Base-by-base conservation (phyloP, 371 early-diverging fungal genomes). In the Polyrhizophydium stewartii region DNA sequence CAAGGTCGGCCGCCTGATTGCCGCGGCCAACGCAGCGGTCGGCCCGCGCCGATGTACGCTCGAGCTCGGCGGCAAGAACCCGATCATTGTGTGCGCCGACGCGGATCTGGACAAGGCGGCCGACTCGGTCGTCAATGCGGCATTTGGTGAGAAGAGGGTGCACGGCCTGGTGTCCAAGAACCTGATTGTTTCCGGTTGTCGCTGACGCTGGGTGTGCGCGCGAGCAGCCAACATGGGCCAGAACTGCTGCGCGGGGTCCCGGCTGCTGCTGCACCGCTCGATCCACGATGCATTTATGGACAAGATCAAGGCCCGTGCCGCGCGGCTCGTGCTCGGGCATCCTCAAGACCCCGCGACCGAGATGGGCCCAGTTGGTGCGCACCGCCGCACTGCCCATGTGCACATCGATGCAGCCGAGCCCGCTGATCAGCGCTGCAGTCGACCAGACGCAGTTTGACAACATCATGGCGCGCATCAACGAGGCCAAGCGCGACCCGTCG, bases 61-160 rank as follows among this genome's bases (percentile, higher is more conserved):
- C 27, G 96, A 95, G 71, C 85, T 95, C 28, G 96, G 96, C 53
- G 96, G 96, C 56, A 96, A 96, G 78, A 86, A 86, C 28, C 89
- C 94, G 0, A 82, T 87, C 59, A 89, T 94, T 51, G 89, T 95
- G 19, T 89, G 87, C 72, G 86, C 83, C 7, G 93, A 92, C 68
- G 92, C 90, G 3, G 89, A 94, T 65, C 64, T 94, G 40, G 86
- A 87, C 22, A 74, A 78, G 52, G 92, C 92, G 9, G 90, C 91
- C n/a, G 76, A 77, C 52, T 81, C 82, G 62, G 84, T 87, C 17
- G 72, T 80, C 64, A 82, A 77, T 16, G 93, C 88, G 60, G 84
- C 86, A 64, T 92, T 83, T 60, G 40, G 30, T 46, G 22, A n/a
- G n/a, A n/a, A n/a, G n/a, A n/a, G n/a, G n/a, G n/a, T 10, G 22